phyloP scores from a whole-genome alignment of 2,329 filamentous ascomycete species.

The Colletotrichum trifolii region DNA sequence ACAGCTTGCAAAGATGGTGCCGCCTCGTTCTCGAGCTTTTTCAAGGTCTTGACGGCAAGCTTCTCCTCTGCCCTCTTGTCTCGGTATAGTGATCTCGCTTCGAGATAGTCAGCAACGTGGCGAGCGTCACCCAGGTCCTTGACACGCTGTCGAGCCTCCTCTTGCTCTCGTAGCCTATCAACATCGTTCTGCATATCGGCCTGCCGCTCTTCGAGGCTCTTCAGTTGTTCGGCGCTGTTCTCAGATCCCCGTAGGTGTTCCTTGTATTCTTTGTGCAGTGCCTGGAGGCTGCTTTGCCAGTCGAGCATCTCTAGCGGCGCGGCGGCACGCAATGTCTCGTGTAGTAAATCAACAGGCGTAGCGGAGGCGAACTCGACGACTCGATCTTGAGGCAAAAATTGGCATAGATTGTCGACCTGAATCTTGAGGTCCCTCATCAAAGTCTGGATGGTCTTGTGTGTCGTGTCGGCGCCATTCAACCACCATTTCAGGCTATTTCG shows the following conservation, averaged over 20 bases:
- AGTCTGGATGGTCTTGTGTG: constrained; percentile 72
- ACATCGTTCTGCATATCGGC: constrained; percentile 82
- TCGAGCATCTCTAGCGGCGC: constrained; percentile 83
- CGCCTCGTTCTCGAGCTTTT: constrained; percentile 65
- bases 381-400: constrained; percentile 95
- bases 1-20: constrained; percentile 78
- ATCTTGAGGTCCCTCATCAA: constrained; percentile 82
- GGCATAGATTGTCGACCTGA: constrained; percentile 97
- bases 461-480: constrained; percentile 74
- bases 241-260: constrained; percentile 67
- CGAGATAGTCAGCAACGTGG: constrained; percentile 73
- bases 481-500: constrained; percentile 85
- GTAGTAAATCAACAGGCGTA: constrained; percentile 82
- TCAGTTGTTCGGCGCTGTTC: constrained; percentile 70
- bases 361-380: constrained; percentile 93
- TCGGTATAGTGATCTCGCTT: constrained; percentile 59
- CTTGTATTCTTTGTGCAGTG: constrained; percentile 76
- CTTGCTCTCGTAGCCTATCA: constrained; percentile 81
- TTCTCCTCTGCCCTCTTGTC: constrained; percentile 67
- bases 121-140: constrained; percentile 73
- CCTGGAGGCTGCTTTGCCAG: constrained; percentile 81
- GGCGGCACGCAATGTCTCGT: constrained; percentile 88
- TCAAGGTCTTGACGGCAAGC: constrained; percentile 66
- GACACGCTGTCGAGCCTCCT: constrained; percentile 73
- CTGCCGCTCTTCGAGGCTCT: constrained; percentile 78